phyloP scores from a whole-genome alignment of 208 protist genomes.

The Leishmania martiniquensis region DNA sequence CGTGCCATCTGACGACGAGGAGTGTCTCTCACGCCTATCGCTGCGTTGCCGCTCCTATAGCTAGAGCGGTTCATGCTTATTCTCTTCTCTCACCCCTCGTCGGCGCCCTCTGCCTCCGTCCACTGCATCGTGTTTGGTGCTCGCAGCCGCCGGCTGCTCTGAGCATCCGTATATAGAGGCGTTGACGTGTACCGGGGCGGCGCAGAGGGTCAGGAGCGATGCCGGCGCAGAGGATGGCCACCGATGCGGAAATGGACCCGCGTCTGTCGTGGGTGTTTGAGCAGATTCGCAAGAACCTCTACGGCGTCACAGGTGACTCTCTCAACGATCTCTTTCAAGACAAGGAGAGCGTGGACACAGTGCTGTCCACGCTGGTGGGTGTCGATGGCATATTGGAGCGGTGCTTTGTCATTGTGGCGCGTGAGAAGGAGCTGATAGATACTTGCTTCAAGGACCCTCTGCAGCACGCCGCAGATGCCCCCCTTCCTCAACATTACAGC shows the following conservation, averaged over 20 bases:
- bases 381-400: conserved; percentile 40
- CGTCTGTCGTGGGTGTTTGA: conserved; percentile 73
- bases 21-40: neutral
- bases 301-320: conserved; percentile 58
- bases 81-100: neutral
- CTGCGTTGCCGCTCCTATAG: neutral
- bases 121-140: neutral
- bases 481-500: neutral
- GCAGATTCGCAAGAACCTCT: conserved; percentile 59
- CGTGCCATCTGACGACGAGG: neutral
- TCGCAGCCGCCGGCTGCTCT: neutral
- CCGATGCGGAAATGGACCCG: conserved; percentile 37
- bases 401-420: conserved; percentile 59
- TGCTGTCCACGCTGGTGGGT: conserved; percentile 65
- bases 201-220: neutral
- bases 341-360: conserved; percentile 27
- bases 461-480: conserved; percentile 3
- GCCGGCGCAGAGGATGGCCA: neutral
- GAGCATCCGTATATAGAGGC: neutral
- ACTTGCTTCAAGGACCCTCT: conserved; percentile 2
- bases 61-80: neutral
- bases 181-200: neutral
- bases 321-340: conserved; percentile 64
- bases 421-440: conserved; percentile 52
- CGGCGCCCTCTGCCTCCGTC: neutral